These are phyloP conservation scores for Acrocalymma vagum DNA, from an alignment of 2,329 filamentous ascomycete species.

Conservation along the genomic window DNA sequence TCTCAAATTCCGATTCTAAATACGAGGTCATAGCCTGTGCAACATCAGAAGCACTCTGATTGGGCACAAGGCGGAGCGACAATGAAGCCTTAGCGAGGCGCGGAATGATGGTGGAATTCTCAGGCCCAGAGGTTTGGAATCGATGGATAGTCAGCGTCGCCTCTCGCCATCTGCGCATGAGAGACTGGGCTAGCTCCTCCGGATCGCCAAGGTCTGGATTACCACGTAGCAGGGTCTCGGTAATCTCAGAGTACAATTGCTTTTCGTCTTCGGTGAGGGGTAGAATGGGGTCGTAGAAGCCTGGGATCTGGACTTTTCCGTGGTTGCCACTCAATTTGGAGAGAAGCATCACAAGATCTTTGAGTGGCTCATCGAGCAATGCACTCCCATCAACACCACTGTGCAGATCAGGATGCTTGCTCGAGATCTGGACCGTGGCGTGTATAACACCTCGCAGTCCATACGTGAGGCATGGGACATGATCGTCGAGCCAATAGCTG, in stretches of 20 bases:
- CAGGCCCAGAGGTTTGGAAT: constrained; percentile 88
- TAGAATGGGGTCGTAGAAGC: constrained; percentile 87
- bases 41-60: constrained; percentile 85
- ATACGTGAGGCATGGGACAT: constrained; percentile 94
- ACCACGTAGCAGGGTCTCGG: constrained; percentile 75
- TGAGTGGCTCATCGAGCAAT: constrained; percentile 88
- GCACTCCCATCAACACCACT: constrained; percentile 96
- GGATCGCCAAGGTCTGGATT: constrained; percentile 72
- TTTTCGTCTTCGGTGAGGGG: constrained; percentile 79
- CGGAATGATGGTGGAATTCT: constrained; percentile 90
- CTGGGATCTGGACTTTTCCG: constrained; percentile 84
- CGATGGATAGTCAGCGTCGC: constrained; percentile 93
- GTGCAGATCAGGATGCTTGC: constrained; percentile 86
- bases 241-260: constrained; percentile 84
- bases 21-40: constrained; percentile 72
- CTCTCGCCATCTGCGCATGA: constrained; percentile 96
- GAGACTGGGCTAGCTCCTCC: constrained; percentile 77
- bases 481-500: constrained; percentile 98
- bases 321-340: constrained; percentile 81
- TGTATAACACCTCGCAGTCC: constrained; percentile 93
- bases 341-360: constrained; percentile 86
- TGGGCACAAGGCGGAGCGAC: constrained; percentile 90
- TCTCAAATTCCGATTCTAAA: constrained; percentile 74
- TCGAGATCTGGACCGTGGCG: constrained; percentile 88
- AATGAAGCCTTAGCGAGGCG: constrained; percentile 87